Conservation (phyloP, 2,329 filamentous ascomycete species). For the Xylariales sp. region DNA sequence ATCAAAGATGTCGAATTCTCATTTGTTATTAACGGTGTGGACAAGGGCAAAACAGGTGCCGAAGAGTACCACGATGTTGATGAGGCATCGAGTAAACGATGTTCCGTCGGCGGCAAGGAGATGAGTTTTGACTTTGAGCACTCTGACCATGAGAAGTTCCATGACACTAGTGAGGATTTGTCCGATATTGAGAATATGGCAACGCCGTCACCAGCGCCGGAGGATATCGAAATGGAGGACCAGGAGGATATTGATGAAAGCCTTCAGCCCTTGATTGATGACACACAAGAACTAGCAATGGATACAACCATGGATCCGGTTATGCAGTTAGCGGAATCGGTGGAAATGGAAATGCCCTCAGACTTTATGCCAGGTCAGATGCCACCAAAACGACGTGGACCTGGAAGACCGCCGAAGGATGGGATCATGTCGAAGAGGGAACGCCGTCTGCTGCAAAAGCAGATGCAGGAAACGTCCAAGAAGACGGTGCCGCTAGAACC, state of each 20-base stretch:
- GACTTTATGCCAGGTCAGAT: constrained; percentile 37
- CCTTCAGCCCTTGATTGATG: constrained; percentile 9
- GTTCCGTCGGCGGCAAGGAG: constrained; percentile 57
- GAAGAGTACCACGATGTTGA: constrained; percentile 49
- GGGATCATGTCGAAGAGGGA: constrained; percentile 80
- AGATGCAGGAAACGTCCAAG: constrained; percentile 40
- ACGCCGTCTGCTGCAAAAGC: constrained; percentile 59
- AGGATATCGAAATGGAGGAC: constrained; percentile 32
- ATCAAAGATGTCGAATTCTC: constrained; percentile 66
- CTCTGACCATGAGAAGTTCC: constrained; percentile 51
- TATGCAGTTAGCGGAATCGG: constrained; percentile 7
- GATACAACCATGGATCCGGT: constrained; percentile 2
- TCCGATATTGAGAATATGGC: constrained; percentile 39
- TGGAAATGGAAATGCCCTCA: constrained; percentile 8
- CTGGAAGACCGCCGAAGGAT: constrained; percentile 78
- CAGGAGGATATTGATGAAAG: constrained; percentile 19
- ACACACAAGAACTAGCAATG: constrained; percentile 10
- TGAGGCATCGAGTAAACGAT: constrained; percentile 40
- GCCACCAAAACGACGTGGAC: constrained; percentile 66
- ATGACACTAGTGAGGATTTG: constrained; percentile 51
- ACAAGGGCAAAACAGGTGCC: constrained; percentile 51
- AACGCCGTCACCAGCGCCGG: constrained; percentile 27
- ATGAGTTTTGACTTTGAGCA: constrained; percentile 74
- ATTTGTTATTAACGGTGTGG: constrained; percentile 65
- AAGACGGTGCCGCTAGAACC: constrained; percentile 45